Base-by-base conservation (phyloP, 805 yeast species). In the Monosporozyma aquatica region DNA sequence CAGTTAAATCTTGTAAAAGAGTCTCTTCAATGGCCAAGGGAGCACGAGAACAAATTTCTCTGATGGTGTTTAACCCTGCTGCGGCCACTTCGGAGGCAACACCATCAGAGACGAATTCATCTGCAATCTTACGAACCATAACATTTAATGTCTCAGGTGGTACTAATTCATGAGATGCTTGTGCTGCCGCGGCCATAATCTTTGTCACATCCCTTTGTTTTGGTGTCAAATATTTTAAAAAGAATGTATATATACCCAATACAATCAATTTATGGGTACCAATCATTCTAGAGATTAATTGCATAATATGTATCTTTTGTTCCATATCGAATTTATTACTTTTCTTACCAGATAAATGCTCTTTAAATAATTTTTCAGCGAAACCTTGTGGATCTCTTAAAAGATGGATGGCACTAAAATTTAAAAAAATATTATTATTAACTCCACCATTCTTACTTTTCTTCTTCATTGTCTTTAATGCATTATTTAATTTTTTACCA, bases 81-180 rank as follows among this genome's bases (percentile, higher is more conserved):
- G 97, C 87, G 5, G 97, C 97, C 42, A 89, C 99, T 65, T 92
- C 96, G 26, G 95, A 80, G 13, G 97, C 87, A 30, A 92, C 98
- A 72, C 99, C 99, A 58, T 92, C 97, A 51, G 95, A 83, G 21
- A 92, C 96, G 56, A 92, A 92, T 65, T 92, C 98, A 65, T 92
- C 95, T 1, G 98, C 97, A 50, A 92, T 79, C 59, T 90, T 92
- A 44, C 95, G 76, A 8, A 92, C 80, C 52, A 92, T 78, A 40
- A 81, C 80, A 36, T 74, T 69, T 46, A 92, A 75, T 13, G 80
- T 77, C 61, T 92, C 99, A 5, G 99, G 98, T 21, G 99, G 99
- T 6, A 92, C 96, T 55, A 92, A 70, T 56, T 92, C 97, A 60
- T 92, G 99, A 22, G 95, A 76, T 0, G 97, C 87, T 69, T 92